Evolutionary conservation across 2,329 filamentous ascomycete species (phyloP).

Genomic region (Dryadomyces quercus-mongolicae): DNA sequence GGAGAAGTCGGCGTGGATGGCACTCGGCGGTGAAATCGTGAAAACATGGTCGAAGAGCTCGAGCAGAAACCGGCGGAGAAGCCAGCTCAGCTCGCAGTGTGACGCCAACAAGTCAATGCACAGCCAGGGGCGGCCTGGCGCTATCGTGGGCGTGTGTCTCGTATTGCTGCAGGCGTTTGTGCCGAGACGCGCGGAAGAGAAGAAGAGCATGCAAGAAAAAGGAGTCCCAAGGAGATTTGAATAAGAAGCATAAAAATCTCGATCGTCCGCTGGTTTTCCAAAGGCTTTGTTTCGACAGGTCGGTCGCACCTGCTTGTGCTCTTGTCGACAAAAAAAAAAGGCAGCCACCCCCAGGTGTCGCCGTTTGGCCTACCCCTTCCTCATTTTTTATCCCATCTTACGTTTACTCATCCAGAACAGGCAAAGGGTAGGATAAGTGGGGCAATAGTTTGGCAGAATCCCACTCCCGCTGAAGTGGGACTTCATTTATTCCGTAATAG

Average conservation of each 20-base stretch:
- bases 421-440: not conserved
- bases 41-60: slow-evolving; percentile 14
- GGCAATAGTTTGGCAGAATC: not conserved
- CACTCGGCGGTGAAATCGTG: slow-evolving; percentile 46
- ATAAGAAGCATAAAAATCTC: too few relatives aligned
- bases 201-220: too few relatives aligned
- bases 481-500: too few relatives aligned
- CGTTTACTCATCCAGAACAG: not conserved
- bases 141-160: not conserved
- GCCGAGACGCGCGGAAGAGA: too few relatives aligned
- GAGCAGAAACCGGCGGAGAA: not conserved
- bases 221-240: too few relatives aligned
- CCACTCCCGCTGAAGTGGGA: not conserved
- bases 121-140: not conserved
- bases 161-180: not conserved
- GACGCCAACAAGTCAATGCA: not conserved
- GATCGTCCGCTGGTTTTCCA: not conserved
- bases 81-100: not conserved
- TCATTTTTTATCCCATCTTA: not conserved
- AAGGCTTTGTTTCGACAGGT: not conserved
- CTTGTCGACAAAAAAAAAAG: not conserved
- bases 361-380: not conserved
- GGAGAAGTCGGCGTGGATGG: slow-evolving; percentile 43
- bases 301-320: not conserved
- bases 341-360: not conserved